These are phyloP conservation scores for Ilex aquifolium DNA, from an alignment of 257 asterid species.

Conservation along the genomic window DNA sequence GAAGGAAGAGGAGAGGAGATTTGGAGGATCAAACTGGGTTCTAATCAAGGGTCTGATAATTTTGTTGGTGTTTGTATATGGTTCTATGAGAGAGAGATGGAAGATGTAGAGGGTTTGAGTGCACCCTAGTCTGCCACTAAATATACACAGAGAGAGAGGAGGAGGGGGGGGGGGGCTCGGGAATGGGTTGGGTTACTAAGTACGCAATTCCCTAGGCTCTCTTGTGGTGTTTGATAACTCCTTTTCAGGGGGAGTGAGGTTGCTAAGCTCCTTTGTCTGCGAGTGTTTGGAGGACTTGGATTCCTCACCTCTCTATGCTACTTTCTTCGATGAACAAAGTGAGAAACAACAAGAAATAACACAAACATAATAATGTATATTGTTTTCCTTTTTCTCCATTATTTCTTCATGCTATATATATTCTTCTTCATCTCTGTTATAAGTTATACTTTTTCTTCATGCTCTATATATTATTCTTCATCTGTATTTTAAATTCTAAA, in stretches of 20 bases:
- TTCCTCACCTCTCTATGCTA: constrained; percentile 43
- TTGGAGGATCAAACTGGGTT: constrained; percentile 37
- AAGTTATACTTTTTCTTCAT: too few relatives aligned
- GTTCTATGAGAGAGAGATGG: constrained; percentile 19
- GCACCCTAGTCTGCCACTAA: constrained; percentile 33
- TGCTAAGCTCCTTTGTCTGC: constrained; percentile 75
- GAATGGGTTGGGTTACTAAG: constrained; percentile 15
- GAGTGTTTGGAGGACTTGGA: constrained; percentile 93
- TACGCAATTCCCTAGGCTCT: constrained; percentile 56
- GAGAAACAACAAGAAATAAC: neutral
- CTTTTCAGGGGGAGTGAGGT: constrained; percentile 75
- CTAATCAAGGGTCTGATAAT: constrained; percentile 16
- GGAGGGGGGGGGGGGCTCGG: constrained; percentile 4
- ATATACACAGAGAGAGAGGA: constrained; percentile 19
- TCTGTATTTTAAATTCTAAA: too few relatives aligned
- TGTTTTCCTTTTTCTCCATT: constrained; percentile 10
- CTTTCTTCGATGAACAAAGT: constrained; percentile 3
- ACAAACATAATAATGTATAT: neutral
- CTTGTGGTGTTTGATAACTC: constrained; percentile 43
- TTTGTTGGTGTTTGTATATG: constrained; percentile 17
- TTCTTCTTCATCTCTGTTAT: neutral
- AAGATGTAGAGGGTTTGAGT: constrained; percentile 33
- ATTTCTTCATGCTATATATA: neutral
- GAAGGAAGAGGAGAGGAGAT: constrained; percentile 23
- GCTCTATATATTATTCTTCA: too few relatives aligned